phyloP scores from a whole-genome alignment of 257 asterid species.

The Parsonsia alboflavescens region DNA sequence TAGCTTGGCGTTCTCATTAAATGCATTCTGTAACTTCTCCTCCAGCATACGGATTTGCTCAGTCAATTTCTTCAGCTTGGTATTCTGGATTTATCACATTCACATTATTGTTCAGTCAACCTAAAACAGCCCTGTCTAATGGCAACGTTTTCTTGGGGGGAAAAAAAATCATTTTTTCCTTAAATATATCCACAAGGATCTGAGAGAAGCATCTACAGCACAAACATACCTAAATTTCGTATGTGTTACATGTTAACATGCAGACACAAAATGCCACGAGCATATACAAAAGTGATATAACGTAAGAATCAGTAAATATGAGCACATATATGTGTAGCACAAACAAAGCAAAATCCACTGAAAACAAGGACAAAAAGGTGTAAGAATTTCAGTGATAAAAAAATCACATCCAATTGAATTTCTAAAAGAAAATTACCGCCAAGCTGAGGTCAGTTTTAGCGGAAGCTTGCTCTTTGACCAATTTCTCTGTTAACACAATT shows the following conservation, averaged over 20 bases:
- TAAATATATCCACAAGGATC: background rate
- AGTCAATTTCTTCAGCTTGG: conserved; percentile 73
- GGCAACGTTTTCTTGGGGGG: background rate
- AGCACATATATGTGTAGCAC: background rate
- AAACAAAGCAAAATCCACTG: background rate
- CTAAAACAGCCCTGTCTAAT: background rate
- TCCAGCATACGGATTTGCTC: conserved; percentile 64
- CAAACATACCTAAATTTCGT: background rate
- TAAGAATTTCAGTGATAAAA: background rate
- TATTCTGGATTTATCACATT: conserved; percentile 47
- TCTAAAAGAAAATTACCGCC: conserved; percentile 46
- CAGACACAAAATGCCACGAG: conserved; percentile 7
- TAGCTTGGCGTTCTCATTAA: conserved; percentile 80
- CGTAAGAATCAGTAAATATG: background rate
- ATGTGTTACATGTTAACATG: background rate
- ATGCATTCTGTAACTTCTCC: conserved; percentile 80
- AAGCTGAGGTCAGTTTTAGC: conserved; percentile 72
- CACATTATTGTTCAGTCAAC: conserved; percentile 16
- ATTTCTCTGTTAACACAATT: conserved; percentile 52
- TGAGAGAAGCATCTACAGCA: background rate
- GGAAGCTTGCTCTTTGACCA: conserved; percentile 94
- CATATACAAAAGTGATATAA: background rate
- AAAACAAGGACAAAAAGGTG: background rate
- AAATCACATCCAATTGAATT: background rate
- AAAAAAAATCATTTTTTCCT: background rate